These are phyloP conservation scores for Begonia fuchsioides DNA, from an alignment of 306 rosid species.

Conservation along the genomic window DNA sequence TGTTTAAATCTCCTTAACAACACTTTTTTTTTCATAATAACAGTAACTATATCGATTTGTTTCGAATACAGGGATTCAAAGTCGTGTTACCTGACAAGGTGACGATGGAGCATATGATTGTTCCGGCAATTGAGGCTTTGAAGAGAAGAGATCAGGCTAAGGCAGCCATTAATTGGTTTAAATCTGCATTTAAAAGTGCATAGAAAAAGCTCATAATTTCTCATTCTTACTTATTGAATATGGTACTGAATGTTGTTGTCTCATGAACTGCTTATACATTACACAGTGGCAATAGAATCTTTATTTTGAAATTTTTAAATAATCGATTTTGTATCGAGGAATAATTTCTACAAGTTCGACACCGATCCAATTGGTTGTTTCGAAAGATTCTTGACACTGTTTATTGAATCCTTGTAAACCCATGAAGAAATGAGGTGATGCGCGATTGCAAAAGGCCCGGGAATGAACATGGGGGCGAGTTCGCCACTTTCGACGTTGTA, in stretches of 20 bases:
- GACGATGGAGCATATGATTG: slow-evolving; percentile 56
- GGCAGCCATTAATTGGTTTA: slow-evolving; percentile 33
- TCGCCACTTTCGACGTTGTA: slow-evolving; percentile 56
- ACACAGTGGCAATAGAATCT: too few relatives aligned
- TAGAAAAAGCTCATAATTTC: not conserved
- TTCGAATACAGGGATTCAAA: slow-evolving; percentile 48
- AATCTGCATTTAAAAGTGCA: not conserved
- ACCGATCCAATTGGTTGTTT: not conserved
- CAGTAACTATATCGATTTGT: too few relatives aligned
- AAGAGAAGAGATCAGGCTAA: slow-evolving; percentile 47
- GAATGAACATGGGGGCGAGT: slow-evolving; percentile 59
- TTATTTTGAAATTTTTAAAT: too few relatives aligned
- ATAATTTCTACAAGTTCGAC: slow-evolving; percentile 11
- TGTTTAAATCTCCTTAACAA: too few relatives aligned
- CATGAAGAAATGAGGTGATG: slow-evolving; percentile 78
- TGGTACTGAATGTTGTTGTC: too few relatives aligned
- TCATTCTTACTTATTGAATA: too few relatives aligned
- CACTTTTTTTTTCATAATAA: too few relatives aligned
- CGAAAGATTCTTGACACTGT: not conserved
- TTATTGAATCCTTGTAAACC: slow-evolving; percentile 35
- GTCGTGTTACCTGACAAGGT: slow-evolving; percentile 55
- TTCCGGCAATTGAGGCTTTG: slow-evolving; percentile 61
- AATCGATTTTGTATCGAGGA: too few relatives aligned
- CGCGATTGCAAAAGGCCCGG: slow-evolving; percentile 82
- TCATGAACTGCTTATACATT: too few relatives aligned